These are phyloP conservation scores for Pyrenochaeta sp. DNA, from an alignment of 2,329 filamentous ascomycete species.

Conservation along the genomic window DNA sequence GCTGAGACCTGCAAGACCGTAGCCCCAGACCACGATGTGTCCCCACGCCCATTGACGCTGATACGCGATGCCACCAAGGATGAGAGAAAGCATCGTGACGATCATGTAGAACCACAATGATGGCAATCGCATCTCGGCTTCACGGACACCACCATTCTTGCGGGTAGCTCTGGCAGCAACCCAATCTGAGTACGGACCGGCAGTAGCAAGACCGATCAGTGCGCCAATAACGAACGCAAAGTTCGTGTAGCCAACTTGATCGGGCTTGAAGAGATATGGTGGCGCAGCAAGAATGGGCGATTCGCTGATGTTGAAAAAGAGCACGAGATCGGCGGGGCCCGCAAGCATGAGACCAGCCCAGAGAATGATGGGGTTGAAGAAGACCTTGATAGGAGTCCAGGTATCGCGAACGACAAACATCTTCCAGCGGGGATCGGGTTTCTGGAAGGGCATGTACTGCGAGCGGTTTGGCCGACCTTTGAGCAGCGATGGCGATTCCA, in stretches of 20 bases:
- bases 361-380: conserved; percentile 56
- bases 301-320: conserved; percentile 61
- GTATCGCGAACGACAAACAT: conserved; percentile 51
- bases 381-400: conserved; percentile 51
- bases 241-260: conserved; percentile 59
- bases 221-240: conserved; percentile 58
- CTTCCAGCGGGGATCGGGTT: conserved; percentile 50
- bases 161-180: conserved; percentile 61
- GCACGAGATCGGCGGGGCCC: conserved; percentile 51
- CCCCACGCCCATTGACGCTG: conserved; percentile 59
- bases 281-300: conserved; percentile 55
- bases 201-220: conserved; percentile 61
- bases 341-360: conserved; percentile 46
- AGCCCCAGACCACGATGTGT: conserved; percentile 59
- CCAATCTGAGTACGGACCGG: conserved; percentile 65
- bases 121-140: conserved; percentile 65
- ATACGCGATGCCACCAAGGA: conserved; percentile 59
- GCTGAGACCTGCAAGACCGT: conserved; percentile 52
- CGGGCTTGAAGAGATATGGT: conserved; percentile 55
- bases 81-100: conserved; percentile 57
- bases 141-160: conserved; percentile 62
- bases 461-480: conserved; percentile 49
- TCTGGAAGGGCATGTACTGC: conserved; percentile 50
- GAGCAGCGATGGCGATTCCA: conserved; percentile 24
- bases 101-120: conserved; percentile 56